Evolutionary conservation across 2,329 filamentous ascomycete species (phyloP), one percentile per base, ranked within the genome.

Genomic region (Setomelanomma holmii): DNA sequence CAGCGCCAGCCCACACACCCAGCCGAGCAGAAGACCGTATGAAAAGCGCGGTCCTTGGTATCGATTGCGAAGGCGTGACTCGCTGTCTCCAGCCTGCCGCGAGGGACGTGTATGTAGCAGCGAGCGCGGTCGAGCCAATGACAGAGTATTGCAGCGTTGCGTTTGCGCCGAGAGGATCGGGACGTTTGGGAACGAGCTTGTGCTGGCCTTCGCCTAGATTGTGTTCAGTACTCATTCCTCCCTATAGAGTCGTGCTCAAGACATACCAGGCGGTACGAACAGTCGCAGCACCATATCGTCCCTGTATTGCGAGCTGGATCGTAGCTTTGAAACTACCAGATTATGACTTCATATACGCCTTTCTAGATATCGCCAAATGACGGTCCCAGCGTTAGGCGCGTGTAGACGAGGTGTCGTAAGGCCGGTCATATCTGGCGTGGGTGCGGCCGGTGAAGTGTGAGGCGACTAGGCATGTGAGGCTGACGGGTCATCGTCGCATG

Each of bases 151-250:
- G 64, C 8, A 64, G 56, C 39, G 67, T 66, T n/a, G 67, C 58
- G 49, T 70, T 69, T 10, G 68, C 68, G 20, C 61, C 63, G 44
- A 71, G 61, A 4, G 63, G 27, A 16, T 70, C 68, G 10, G 67
- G 63, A 6, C 67, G 56, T 41, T 58, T 60, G 1, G 65, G 64
- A 10, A 65, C 52, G 36, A 71, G 50, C 5, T 47, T 42, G 14
- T 69, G 61, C 45, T 71, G 61, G 22, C 66, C 66, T 53, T 69
- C 64, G 27, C 64, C 67, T 72, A 43, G 19, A 24, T 1, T 5
- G 34, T 2, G 4, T n/a, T 66, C 39, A 61, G 52, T 23, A 30
- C 19, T 22, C 20, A 11, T 5, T 30, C 20, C 27, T 19, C 20
- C 20, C 27, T 10, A 24, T 8, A n/a, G n/a, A 7, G 11, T 22